Conservation (phyloP, 2,329 filamentous ascomycete genomes). For the Blastomyces emzantsi region DNA sequence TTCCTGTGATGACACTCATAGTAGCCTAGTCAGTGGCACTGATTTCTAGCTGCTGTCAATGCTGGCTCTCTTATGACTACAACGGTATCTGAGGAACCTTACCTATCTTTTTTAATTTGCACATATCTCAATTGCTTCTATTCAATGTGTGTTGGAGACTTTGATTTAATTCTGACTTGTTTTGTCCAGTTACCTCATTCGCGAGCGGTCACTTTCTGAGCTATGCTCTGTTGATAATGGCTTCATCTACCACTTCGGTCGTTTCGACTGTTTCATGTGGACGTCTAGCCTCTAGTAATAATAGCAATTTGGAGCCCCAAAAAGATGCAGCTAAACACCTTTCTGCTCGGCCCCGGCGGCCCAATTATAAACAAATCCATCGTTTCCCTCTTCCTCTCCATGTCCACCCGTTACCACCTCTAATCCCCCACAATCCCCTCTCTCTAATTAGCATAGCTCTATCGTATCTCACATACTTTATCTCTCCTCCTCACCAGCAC, state of each 20-base stretch:
- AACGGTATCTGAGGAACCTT: conserved; percentile 83
- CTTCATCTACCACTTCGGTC: conserved; percentile 19
- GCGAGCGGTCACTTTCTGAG: not conserved
- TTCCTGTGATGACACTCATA: conserved; percentile 41
- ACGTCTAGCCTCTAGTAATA: conserved; percentile 13
- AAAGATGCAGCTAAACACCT: conserved; percentile 18
- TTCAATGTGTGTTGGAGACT: not conserved
- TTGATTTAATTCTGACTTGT: not conserved
- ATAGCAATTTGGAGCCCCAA: conserved; percentile 13
- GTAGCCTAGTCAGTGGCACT: conserved; percentile 41
- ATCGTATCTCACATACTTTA: conserved; percentile 63
- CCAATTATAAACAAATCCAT: conserved; percentile 68
- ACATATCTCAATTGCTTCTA: not conserved
- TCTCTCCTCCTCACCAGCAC: conserved; percentile 55
- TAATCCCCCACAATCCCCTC: conserved; percentile 87
- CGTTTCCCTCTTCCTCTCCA: conserved; percentile 69
- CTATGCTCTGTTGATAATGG: conserved; percentile 24
- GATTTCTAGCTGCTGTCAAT: conserved; percentile 45
- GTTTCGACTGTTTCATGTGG: conserved; percentile 16
- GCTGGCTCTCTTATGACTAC: conserved; percentile 65
- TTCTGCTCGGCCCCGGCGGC: conserved; percentile 28
- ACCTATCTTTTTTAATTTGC: conserved; percentile 1
- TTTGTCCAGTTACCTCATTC: not conserved
- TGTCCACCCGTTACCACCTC: conserved; percentile 72
- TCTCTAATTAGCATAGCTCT: conserved; percentile 74